Base-by-base conservation (phyloP, 208 protist genomes). In the Angomonas desouzai region DNA sequence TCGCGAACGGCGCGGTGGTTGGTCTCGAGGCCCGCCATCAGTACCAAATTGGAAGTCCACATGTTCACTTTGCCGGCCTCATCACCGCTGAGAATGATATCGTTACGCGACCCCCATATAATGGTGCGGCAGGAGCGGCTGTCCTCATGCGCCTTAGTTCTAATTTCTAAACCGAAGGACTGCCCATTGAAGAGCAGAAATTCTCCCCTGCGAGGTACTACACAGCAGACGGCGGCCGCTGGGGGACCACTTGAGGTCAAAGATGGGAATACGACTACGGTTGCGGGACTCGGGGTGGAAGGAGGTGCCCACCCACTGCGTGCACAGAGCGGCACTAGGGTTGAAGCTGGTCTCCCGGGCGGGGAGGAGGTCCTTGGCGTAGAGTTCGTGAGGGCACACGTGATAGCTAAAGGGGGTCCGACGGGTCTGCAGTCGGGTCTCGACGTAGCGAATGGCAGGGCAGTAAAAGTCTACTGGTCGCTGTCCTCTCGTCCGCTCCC, bases 251-350 rank as follows among this genome's bases (percentile, higher is more conserved):
- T 89, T 76, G 34, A 95, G 53, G 66, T 70, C 80, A 51, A 83
- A 82, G 18, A 95, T 66, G 25, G 81, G 72, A 7, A 87, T 72
- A 48, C 85, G 83, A 9, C 64, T 69, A 20, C 76, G 68, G n/a
- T 64, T 64, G 29, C 87, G 85, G 45, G 76, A 73, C 43, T 95
- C 89, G 11, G 89, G 89, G 60, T 92, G 85, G 66, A 82, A 90
- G 10, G 85, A 91, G n/a, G 89, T 92, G 79, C 81, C 91, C 43
- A 84, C 85, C 86, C 89, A 95, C 77, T 95, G 89, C 64, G 89
- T 95, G 67, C 85, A 92, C 20, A 95, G 73, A 1, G 84, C 89
- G 1, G 89, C 90, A 69, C 81, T 88, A n/a, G 85, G 77, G 58
- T 92, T 92, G 70, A 85, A 91, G 62, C 64, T 65, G 10, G 89